These are phyloP conservation scores for Bimuria novae-zelandiae DNA, from an alignment of 2,329 filamentous ascomycete genomes.

Conservation along the genomic window DNA sequence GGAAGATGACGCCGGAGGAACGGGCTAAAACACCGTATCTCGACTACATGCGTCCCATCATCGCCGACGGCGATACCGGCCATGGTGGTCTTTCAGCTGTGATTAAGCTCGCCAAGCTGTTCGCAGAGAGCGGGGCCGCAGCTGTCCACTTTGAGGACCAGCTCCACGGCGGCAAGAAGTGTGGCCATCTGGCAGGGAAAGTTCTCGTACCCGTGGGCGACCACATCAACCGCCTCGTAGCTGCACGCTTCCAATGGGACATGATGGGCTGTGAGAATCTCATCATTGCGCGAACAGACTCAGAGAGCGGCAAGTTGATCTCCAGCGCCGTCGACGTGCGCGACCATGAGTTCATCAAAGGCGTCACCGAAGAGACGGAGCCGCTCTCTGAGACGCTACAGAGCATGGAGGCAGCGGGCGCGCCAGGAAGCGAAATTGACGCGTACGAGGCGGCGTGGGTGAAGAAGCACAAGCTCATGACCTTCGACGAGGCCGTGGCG, in stretches of 20 bases:
- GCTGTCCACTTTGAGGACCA: constrained; percentile 98
- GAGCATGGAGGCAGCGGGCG: constrained; percentile 82
- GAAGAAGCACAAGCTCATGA: constrained; percentile 80
- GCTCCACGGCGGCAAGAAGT: constrained; percentile 97
- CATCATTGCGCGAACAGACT: constrained; percentile 92
- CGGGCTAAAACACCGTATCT: constrained; percentile 78
- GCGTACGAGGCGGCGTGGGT: constrained; percentile 87
- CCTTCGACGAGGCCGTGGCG: constrained; percentile 88
- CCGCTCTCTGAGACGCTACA: constrained; percentile 88
- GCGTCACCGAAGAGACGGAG: constrained; percentile 76
- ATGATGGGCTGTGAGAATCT: constrained; percentile 96
- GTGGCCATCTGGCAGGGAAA: constrained; percentile 93
- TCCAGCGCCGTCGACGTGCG: constrained; percentile 90
- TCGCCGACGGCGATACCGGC: constrained; percentile 93
- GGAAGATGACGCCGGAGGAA: constrained; percentile 75
- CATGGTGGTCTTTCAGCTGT: constrained; percentile 93
- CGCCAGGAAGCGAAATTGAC: constrained; percentile 79
- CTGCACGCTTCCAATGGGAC: constrained; percentile 96
- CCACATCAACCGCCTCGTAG: constrained; percentile 93
- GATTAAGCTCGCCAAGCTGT: constrained; percentile 94
- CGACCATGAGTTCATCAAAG: constrained; percentile 96
- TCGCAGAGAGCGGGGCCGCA: constrained; percentile 94
- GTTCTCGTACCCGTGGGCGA: constrained; percentile 92
- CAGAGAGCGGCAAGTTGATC: constrained; percentile 87
- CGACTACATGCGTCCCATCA: constrained; percentile 92